Conservation (phyloP, 2,329 filamentous ascomycete species). For the Elsinoe arachidis region DNA sequence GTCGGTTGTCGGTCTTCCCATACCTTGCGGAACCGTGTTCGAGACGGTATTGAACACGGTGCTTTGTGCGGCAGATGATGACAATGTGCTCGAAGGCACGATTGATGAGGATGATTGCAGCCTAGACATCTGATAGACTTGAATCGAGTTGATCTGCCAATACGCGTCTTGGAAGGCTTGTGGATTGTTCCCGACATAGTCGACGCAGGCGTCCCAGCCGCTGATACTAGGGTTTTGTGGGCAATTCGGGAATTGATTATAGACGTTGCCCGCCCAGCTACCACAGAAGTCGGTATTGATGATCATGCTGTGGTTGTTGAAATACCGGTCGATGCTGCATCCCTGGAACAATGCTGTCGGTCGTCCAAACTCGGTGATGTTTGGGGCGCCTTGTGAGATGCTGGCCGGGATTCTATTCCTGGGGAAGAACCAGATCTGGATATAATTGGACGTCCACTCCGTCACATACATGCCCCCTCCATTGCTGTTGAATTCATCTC, state of each 20-base stretch:
- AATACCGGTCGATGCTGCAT: conserved; percentile 31
- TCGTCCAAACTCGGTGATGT: conserved; percentile 53
- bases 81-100: conserved; percentile 1
- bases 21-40: conserved; percentile 21
- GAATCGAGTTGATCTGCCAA: conserved; percentile 35
- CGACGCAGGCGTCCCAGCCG: conserved; percentile 23
- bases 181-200: conserved; percentile 28
- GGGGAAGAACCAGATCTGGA: conserved; percentile 31
- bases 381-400: conserved; percentile 42
- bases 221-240: conserved; percentile 20
- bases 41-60: conserved; percentile 15
- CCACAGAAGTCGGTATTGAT: conserved; percentile 36
- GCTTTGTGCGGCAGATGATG: conserved; percentile 11
- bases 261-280: conserved; percentile 28
- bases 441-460: conserved; percentile 28
- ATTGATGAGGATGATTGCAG: conserved; percentile 12
- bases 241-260: conserved; percentile 22
- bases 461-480: conserved; percentile 29
- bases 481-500: conserved; percentile 23
- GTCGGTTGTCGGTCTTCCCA: conserved; percentile 21
- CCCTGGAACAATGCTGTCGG: conserved; percentile 55
- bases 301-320: conserved; percentile 31
- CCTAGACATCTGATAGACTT: conserved; percentile 30
- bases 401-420: conserved; percentile 26
- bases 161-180: conserved; percentile 28